Conservation (phyloP, 2,329 filamentous ascomycete genomes). For the Zopfia rhizophila region DNA sequence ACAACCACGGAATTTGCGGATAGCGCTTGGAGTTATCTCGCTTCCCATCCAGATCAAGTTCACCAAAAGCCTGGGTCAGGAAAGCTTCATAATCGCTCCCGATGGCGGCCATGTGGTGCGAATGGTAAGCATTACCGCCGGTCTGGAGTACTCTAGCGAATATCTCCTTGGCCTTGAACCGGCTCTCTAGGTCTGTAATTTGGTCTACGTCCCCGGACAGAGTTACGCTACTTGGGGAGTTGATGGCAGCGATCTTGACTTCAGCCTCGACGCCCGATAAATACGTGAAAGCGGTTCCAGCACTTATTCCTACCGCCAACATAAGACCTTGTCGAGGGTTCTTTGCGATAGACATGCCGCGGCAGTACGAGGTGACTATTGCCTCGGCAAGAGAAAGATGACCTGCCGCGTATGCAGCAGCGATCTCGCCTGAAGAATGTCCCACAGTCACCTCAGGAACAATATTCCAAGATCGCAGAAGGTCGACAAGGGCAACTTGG, state of each 20-base stretch:
- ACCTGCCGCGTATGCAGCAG: conserved; percentile 12
- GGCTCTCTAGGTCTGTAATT: not conserved
- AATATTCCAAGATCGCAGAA: conserved; percentile 22
- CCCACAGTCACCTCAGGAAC: conserved; percentile 17
- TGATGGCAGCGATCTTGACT: not conserved
- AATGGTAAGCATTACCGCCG: conserved; percentile 18
- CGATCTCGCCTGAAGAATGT: conserved; percentile 35
- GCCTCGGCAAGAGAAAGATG: conserved; percentile 10
- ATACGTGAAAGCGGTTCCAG: not conserved
- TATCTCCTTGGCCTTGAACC: not conserved
- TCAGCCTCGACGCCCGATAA: conserved; percentile 2
- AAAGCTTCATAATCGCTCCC: not conserved
- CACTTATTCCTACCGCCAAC: not conserved
- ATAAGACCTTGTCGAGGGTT: not conserved
- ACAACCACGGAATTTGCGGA: not conserved
- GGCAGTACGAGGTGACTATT: not conserved
- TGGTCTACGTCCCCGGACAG: not conserved
- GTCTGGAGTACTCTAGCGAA: not conserved
- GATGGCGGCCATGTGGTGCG: conserved; percentile 7
- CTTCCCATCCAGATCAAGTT: not conserved
- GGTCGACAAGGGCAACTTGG: conserved; percentile 27
- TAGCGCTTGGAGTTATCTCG: not conserved
- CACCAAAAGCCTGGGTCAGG: not conserved
- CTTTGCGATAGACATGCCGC: not conserved
- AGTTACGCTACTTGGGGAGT: conserved; percentile 3